Evolutionary conservation across 78 protist species (phyloP), one percentile per base, ranked within the genome.

Genomic region (Dictyostelium intermedium): DNA sequence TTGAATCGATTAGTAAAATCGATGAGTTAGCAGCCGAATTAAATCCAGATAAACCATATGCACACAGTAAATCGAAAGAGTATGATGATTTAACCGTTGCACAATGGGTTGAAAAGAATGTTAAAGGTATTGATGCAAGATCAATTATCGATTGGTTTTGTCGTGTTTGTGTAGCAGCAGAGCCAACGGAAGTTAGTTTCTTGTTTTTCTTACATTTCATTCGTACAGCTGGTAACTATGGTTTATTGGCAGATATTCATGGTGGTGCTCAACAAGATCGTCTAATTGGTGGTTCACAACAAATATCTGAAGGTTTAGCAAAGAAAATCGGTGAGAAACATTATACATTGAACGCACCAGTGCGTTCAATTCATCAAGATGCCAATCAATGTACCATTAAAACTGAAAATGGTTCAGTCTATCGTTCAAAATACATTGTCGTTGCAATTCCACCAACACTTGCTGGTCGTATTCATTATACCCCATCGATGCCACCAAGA

Each of bases 241-340:
- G 94, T 45, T 45, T 89, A 25, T 50, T 89, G 30, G 94, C 94
- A 18, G 94, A 89, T 66, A 89, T 89, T 80, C 72, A 83, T 34
- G 94, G 94, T 34, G 94, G 94, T 14, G 94, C 94, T 7, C 94
- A 89, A 80, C 84, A 89, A 69, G 83, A 80, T 23, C 85, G 94
- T 69, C n/a, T 89, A 50, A 89, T 89, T 80, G 94, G 94, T 89
- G 94, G 94, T 13, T 89, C 94, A 13, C 94, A 89, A 89, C 94
- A 89, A 35, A 89, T 89, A 18, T 89, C 94, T 45, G 94, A 89
- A 74, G 53, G 84, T 16, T 56, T 89, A 32, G 94, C 87, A 18
- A 78, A 63, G 47, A 60, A 60, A 5, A 56, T 89, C 23, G 94
- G 94, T 14, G 8, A 32, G 4, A 5, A 11, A 0, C 30, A 39